Conservation (phyloP, 2,329 filamentous ascomycete species). For the Chaetothyriales sp. region DNA sequence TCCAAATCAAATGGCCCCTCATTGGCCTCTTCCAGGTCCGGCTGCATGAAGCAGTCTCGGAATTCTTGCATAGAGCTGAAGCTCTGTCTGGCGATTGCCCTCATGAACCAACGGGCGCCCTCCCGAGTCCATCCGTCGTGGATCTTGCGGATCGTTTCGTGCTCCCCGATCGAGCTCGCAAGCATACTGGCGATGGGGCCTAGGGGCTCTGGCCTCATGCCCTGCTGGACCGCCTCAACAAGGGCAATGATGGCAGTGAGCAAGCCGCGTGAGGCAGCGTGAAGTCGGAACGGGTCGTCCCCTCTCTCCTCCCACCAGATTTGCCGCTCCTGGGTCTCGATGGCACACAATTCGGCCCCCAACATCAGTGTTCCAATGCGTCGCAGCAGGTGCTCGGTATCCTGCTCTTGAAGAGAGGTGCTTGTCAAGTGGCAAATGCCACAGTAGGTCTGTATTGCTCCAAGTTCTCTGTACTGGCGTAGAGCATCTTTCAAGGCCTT, state of each 20-base stretch:
- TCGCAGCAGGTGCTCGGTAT: not conserved
- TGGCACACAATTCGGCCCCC: not conserved
- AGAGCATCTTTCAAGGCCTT: not conserved
- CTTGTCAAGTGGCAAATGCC: not conserved
- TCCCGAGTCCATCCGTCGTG: not conserved
- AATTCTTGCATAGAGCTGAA: not conserved
- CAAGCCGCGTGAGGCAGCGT: not conserved
- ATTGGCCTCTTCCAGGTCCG: not conserved
- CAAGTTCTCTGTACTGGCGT: not conserved
- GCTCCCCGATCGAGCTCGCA: not conserved
- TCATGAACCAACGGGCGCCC: not conserved
- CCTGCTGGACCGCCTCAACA: not conserved
- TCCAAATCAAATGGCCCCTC: not conserved
- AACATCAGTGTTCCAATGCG: not conserved
- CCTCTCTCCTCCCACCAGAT: not conserved
- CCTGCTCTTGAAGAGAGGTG: not conserved
- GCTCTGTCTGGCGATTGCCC: not conserved
- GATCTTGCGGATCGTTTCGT: not conserved
- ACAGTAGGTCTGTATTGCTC: not conserved
- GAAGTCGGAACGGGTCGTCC: not conserved
- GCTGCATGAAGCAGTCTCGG: not conserved
- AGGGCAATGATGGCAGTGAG: not conserved
- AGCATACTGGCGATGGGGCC: not conserved
- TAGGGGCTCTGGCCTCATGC: not conserved
- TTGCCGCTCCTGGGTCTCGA: not conserved